Evolutionary conservation across 352 stramenopile species (phyloP).

Genomic region (Globisporangium paddicum): DNA sequence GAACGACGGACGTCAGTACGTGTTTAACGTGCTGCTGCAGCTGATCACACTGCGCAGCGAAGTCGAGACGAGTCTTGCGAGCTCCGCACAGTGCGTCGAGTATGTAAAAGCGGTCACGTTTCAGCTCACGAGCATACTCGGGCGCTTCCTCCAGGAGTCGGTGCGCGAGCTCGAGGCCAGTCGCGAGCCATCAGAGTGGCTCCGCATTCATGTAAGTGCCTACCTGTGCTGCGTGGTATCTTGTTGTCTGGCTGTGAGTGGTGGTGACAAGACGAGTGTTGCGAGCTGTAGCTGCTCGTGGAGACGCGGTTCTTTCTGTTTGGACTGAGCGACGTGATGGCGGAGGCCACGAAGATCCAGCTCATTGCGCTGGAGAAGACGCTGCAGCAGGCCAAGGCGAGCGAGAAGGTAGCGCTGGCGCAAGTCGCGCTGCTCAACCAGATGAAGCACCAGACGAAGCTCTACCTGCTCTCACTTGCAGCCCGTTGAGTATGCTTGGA

Average conservation of each 20-base stretch:
- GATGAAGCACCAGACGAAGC: conserved; percentile 78
- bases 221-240: background rate
- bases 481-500: background rate
- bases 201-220: conserved; percentile 53
- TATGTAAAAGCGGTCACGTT: conserved; percentile 51
- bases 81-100: conserved; percentile 44
- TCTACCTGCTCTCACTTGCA: conserved; percentile 63
- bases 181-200: conserved; percentile 34
- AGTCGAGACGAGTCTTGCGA: conserved; percentile 59
- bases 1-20: conserved; percentile 65
- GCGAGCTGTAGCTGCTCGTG: conserved; percentile 64
- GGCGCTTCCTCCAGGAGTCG: conserved; percentile 35
- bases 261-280: background rate
- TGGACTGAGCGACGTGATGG: conserved; percentile 47
- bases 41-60: conserved; percentile 72
- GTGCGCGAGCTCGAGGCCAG: conserved; percentile 22
- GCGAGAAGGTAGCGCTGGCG: conserved; percentile 31
- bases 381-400: conserved; percentile 28
- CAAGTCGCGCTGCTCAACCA: conserved; percentile 54
- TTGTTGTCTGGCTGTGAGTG: background rate
- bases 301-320: conserved; percentile 71
- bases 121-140: conserved; percentile 47
- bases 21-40: conserved; percentile 77
- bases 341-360: conserved; percentile 45
- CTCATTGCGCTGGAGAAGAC: conserved; percentile 45